Percentiles rank a stretch among this genome's conserved stretches.
Evolutionary conservation across 768 basidiomycete genomes (phyloP).

Genomic region (Serendipita sp.): DNA sequence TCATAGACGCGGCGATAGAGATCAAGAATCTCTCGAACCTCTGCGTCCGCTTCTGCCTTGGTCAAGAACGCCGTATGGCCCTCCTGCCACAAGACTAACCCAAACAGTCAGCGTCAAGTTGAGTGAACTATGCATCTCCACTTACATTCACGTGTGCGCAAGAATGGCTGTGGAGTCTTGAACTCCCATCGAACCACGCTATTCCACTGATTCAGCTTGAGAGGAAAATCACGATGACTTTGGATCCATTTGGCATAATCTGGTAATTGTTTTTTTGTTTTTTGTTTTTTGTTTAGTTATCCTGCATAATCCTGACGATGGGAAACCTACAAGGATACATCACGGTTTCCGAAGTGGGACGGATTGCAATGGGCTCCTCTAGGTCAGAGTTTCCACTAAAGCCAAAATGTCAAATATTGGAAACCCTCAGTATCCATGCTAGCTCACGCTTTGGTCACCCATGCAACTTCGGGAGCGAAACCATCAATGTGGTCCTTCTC

Average conservation of each 20-base stretch:
- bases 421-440: too few species aligned
- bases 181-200: conserved; percentile 99
- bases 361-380: conserved; percentile 94
- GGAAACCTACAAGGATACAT: conserved; percentile 90
- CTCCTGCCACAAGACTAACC: conserved; percentile 86
- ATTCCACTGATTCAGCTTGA: conserved; percentile 99
- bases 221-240: conserved; percentile 87
- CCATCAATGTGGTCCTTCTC: conserved; percentile 99
- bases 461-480: conserved; percentile 99
- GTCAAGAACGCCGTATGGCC: conserved; percentile 93
- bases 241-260: conserved; percentile 99
- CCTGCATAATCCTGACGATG: too few species aligned
- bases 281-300: too few species aligned
- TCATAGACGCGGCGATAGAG: conserved; percentile 92
- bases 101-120: background rate
- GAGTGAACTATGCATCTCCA: background rate
- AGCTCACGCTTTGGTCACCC: conserved; percentile 91
- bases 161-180: conserved; percentile 98
- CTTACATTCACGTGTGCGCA: conserved; percentile 81
- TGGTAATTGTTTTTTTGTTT: conserved; percentile 19
- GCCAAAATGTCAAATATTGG: background rate
- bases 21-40: conserved; percentile 88
- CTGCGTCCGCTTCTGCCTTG: conserved; percentile 75
- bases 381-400: conserved; percentile 77
- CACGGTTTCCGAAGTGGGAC: conserved; percentile 94